A percentile compares a stretch with the other conserved stretches of the same genome.
Conservation (phyloP, 148 eudicot genomes). For the Heliamphora exappendiculata region DNA sequence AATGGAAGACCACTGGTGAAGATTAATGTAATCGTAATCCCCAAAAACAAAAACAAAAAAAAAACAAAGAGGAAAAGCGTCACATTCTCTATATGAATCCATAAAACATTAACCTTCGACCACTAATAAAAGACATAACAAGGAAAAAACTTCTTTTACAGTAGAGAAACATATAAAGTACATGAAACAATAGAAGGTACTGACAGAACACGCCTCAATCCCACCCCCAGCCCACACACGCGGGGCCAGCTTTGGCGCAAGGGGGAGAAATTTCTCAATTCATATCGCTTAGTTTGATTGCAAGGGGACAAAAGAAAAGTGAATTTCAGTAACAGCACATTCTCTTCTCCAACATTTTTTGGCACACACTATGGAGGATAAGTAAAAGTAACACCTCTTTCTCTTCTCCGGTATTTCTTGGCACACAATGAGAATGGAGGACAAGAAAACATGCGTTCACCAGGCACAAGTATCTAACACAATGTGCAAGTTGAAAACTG, state of each 20-base stretch:
- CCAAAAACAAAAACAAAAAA: no score
- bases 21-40: background rate
- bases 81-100: background rate
- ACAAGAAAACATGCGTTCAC: background rate
- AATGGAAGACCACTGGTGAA: background rate
- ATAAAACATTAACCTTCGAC: background rate
- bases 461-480: background rate
- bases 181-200: background rate
- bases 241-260: background rate
- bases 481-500: background rate
- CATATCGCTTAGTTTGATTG: background rate
- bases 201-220: background rate
- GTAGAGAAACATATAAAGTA: background rate
- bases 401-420: background rate
- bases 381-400: background rate
- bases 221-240: background rate
- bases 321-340: background rate
- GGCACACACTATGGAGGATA: background rate
- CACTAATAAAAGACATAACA: background rate
- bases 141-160: background rate
- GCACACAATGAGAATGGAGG: background rate
- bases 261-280: background rate
- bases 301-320: background rate
- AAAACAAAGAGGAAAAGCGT: slow-evolving; percentile 1
- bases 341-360: background rate